Percentiles rank a stretch among this genome's conserved stretches.
Evolutionary conservation across 768 basidiomycete species (phyloP).

Genomic region (Tephrocybe sp.): DNA sequence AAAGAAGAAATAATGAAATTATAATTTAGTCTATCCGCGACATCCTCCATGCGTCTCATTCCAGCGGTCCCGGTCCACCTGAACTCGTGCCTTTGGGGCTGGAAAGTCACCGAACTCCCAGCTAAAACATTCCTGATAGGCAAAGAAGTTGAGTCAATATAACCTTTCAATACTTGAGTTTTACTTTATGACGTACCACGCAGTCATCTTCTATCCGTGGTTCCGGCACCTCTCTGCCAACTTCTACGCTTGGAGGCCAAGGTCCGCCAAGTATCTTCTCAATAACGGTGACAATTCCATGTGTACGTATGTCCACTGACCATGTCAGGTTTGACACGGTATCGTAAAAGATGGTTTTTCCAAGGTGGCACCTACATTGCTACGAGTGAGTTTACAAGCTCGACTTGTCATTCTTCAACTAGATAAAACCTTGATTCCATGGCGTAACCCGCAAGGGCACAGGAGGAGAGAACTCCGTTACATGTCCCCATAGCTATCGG

Average conservation of each 20-base stretch:
- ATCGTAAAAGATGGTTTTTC: constrained; percentile 85
- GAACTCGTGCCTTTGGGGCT: not conserved
- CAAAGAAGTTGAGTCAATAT: not conserved
- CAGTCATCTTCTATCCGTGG: constrained; percentile 60
- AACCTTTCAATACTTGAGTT: not conserved
- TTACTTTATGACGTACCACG: constrained; percentile 46
- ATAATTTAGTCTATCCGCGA: constrained; percentile 4
- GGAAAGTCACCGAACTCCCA: constrained; percentile 61
- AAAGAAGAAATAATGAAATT: not conserved
- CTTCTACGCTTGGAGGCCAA: constrained; percentile 65
- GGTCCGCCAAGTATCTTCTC: constrained; percentile 67
- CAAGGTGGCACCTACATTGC: constrained; percentile 71
- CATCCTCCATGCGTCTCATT: not conserved
- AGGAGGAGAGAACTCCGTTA: constrained; percentile 76
- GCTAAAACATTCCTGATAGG: constrained; percentile 59
- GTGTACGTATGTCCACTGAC: constrained; percentile 79
- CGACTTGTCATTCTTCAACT: not conserved
- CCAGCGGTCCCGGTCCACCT: not conserved
- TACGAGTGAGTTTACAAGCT: not conserved
- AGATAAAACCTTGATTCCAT: constrained; percentile 65
- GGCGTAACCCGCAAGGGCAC: constrained; percentile 86
- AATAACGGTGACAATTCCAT: constrained; percentile 77
- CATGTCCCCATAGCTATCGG: constrained; percentile 91
- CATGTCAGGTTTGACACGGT: constrained; percentile 85
- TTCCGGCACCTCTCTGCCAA: constrained; percentile 62